Evolutionary conservation across 169 alveolate genomes (phyloP), one percentile per base, ranked within the genome.

Genomic region (Besnoitia besnoiti): DNA sequence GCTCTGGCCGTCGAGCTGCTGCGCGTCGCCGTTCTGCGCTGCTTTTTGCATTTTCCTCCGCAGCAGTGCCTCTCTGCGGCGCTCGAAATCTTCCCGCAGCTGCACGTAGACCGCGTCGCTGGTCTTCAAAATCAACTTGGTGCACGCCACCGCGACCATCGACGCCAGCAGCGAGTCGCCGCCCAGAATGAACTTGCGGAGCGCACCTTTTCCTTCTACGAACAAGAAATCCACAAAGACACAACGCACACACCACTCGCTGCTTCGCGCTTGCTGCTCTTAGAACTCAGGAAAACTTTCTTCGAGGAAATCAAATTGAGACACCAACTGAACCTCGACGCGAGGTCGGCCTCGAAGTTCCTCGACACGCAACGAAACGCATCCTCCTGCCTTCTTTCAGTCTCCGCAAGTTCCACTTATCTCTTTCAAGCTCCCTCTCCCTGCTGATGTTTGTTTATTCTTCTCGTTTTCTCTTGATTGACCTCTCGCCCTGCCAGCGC

Each of bases 131-230:
- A 82, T 12, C 62, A 82, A 24, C 73, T 82, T 82, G 35, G 89
- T 47, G 89, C 47, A 30, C 16, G 49, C 14, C 55, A 82, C 73
- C 0, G 89, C 61, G n/a, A 82, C 89, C 46, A 46, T 47, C 21
- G 75, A 42, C 30, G 89, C 89, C 37, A 82, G 73, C 5, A 82
- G 44, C 37, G 37, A 30, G 44, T 82, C 89, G 7, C 89, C 89
- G 21, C 73, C 75, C 44, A 82, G 75, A 24, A 82, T 44, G 37
- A 46, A 30, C 89, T 82, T 46, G 24, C 89, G 61, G 8, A 82
- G 75, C 0, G 73, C 42, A 4, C 46, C 2, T 2, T 33, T 82
- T 14, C 61, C 89, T 82, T 19, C n/a, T 67, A n/a, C 80, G 55
- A 5, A 40, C 2, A 37, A 35, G 33, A 37, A 77, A 10, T 4